A percentile compares a stretch with the other conserved stretches of the same genome.
phyloP scores from a whole-genome alignment of 2,329 filamentous ascomycete species.

The Neonectria faginata region DNA sequence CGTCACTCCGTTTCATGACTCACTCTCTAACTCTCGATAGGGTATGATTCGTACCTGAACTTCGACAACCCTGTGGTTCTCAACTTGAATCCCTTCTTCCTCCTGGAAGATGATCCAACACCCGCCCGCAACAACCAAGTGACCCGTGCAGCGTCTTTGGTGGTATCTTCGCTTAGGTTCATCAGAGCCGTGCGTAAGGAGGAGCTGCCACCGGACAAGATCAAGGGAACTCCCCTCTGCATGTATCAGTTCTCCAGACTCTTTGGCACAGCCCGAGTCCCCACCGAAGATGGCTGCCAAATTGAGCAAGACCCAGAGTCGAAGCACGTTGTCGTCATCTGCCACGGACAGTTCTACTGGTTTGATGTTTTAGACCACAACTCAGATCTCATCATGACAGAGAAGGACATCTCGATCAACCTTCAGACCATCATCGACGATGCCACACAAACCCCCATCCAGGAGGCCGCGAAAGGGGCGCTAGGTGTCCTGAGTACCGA shows the following conservation, averaged over 20 bases:
- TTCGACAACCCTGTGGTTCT: slow-evolving; percentile 97
- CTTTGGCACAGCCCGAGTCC: slow-evolving; percentile 94
- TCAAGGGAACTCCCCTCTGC: slow-evolving; percentile 86
- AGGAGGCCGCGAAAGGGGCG: slow-evolving; percentile 94
- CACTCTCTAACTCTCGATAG: slow-evolving; percentile 57
- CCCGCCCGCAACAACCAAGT: slow-evolving; percentile 97
- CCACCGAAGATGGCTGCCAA: slow-evolving; percentile 93
- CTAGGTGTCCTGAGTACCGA: slow-evolving; percentile 95
- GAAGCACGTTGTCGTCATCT: slow-evolving; percentile 92
- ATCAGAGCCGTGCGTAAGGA: slow-evolving; percentile 93
- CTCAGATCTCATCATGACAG: slow-evolving; percentile 95
- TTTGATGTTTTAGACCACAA: slow-evolving; percentile 97
- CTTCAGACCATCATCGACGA: slow-evolving; percentile 93
- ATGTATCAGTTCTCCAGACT: slow-evolving; percentile 99
- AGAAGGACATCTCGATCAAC: slow-evolving; percentile 92
- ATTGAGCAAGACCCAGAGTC: slow-evolving; percentile 95
- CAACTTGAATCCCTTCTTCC: slow-evolving; percentile 97
- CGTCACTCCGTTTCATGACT: neutral
- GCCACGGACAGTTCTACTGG: slow-evolving; percentile 98
- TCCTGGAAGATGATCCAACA: slow-evolving; percentile 96
- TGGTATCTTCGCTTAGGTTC: slow-evolving; percentile 90
- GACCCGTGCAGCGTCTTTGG: slow-evolving; percentile 90
- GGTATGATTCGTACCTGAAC: slow-evolving; percentile 99
- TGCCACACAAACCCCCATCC: slow-evolving; percentile 87
- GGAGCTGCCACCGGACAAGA: slow-evolving; percentile 88